These are phyloP conservation scores for Nemania abortiva DNA, from an alignment of 2,329 filamentous ascomycete species.

Conservation along the genomic window DNA sequence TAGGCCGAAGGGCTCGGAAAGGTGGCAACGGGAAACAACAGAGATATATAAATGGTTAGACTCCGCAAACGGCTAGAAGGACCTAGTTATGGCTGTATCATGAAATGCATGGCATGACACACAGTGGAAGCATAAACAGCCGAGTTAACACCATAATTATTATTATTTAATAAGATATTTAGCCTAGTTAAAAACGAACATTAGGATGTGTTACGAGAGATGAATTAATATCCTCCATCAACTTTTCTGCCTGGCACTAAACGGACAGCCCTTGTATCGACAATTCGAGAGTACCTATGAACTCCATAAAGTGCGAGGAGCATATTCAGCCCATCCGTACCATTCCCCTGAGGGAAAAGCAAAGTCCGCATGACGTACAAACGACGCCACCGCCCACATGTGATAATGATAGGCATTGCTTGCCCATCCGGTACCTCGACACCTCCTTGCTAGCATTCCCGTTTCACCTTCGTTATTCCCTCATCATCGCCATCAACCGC, in stretches of 20 bases:
- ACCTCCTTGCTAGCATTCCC: too few species aligned
- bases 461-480: too few species aligned
- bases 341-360: too few species aligned
- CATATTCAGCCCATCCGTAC: too few species aligned
- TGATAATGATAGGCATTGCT: not conserved
- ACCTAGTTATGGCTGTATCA: not conserved
- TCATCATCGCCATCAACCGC: too few species aligned
- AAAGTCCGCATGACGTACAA: too few species aligned
- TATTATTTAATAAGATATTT: conserved; percentile 23
- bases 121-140: not conserved
- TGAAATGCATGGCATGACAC: conserved; percentile 1
- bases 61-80: not conserved
- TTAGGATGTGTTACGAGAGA: not conserved
- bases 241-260: not conserved
- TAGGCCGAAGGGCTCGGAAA: not conserved
- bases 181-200: not conserved
- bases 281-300: too few species aligned
- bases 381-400: too few species aligned
- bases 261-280: too few species aligned
- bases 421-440: too few species aligned
- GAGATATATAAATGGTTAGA: not conserved
- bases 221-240: not conserved
- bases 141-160: conserved; percentile 9
- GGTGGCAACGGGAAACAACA: not conserved
- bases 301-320: too few species aligned